Conservation (phyloP, 129 eudicot species). For the Mikania micrantha region DNA sequence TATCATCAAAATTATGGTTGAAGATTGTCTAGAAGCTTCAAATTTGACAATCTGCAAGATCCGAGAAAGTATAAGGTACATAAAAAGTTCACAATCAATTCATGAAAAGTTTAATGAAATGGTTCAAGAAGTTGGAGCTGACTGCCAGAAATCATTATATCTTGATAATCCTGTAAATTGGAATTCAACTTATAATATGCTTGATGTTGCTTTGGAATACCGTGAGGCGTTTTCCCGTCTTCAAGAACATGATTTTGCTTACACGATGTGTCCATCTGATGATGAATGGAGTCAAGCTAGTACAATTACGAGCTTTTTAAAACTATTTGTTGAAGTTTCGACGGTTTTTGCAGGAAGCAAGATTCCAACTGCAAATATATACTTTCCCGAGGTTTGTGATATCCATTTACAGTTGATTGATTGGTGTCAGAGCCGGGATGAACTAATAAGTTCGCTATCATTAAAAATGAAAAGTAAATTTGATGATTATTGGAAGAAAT, state of each 20-base stretch:
- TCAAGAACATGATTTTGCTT: conserved; percentile 59
- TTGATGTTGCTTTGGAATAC: conserved; percentile 64
- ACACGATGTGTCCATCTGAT: conserved; percentile 52
- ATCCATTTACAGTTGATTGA: conserved; percentile 76
- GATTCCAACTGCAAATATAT: conserved; percentile 66
- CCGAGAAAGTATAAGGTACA: conserved; percentile 64
- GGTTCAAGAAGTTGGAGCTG: conserved; percentile 55
- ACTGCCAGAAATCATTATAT: conserved; percentile 43
- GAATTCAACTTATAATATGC: conserved; percentile 81
- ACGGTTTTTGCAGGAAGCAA: conserved; percentile 54
- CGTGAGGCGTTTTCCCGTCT: conserved; percentile 66
- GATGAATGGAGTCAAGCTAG: conserved; percentile 64
- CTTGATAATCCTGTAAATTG: conserved; percentile 57
- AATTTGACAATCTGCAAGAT: conserved; percentile 46
- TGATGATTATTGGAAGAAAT: conserved; percentile 93
- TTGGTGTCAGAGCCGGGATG: conserved; percentile 86
- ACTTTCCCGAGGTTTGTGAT: conserved; percentile 81
- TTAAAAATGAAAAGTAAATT: conserved; percentile 74
- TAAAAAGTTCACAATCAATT: conserved; percentile 52
- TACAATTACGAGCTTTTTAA: conserved; percentile 54
- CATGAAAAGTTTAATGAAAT: conserved; percentile 75
- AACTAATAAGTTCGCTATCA: conserved; percentile 49
- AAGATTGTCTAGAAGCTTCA: conserved; percentile 63
- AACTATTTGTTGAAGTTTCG: conserved; percentile 68
- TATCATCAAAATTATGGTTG: conserved; percentile 61